Evolutionary conservation across 371 early-diverging fungal species (phyloP).

Genomic region (Catenaria anguillulae): DNA sequence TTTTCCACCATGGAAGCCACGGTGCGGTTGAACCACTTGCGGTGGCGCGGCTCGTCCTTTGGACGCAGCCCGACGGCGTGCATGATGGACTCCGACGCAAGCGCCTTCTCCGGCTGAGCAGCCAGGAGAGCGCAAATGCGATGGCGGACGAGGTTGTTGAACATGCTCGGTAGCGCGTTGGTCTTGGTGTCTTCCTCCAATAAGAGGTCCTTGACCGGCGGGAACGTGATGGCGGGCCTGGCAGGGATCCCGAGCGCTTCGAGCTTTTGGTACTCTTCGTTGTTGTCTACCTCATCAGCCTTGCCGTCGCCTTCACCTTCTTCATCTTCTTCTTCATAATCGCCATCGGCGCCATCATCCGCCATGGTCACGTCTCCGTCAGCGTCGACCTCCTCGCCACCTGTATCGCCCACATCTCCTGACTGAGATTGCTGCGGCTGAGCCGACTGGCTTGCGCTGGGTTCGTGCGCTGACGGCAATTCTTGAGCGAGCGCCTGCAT

Average conservation of each 20-base stretch:
- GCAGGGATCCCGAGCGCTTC: too few relatives aligned
- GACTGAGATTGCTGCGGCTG: too few relatives aligned
- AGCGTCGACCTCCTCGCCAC: too few relatives aligned
- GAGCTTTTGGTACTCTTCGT: too few relatives aligned
- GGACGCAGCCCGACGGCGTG: neutral
- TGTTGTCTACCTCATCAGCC: too few relatives aligned
- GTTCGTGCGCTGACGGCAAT: too few relatives aligned
- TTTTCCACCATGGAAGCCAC: constrained; percentile 12
- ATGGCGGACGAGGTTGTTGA: neutral
- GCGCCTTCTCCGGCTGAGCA: constrained; percentile 8
- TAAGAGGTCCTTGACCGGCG: too few relatives aligned
- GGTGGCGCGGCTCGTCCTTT: constrained; percentile 6
- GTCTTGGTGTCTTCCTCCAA: too few relatives aligned
- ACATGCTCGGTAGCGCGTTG: neutral
- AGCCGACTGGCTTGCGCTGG: too few relatives aligned
- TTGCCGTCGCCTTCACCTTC: neutral
- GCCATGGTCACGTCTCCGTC: constrained; percentile 2
- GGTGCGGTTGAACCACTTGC: constrained; percentile 23
- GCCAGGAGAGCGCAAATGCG: neutral
- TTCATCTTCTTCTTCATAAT: neutral
- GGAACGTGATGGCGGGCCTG: too few relatives aligned
- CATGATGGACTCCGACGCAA: constrained; percentile 16
- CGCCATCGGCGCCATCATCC: neutral
- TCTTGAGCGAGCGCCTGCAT: neutral
- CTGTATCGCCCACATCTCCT: too few relatives aligned